Percentiles rank a stretch among this genome's conserved stretches.
These are phyloP conservation scores for Pseudocercospora pini-densiflorae DNA, from an alignment of 2,329 filamentous ascomycete species.

Conservation along the genomic window DNA sequence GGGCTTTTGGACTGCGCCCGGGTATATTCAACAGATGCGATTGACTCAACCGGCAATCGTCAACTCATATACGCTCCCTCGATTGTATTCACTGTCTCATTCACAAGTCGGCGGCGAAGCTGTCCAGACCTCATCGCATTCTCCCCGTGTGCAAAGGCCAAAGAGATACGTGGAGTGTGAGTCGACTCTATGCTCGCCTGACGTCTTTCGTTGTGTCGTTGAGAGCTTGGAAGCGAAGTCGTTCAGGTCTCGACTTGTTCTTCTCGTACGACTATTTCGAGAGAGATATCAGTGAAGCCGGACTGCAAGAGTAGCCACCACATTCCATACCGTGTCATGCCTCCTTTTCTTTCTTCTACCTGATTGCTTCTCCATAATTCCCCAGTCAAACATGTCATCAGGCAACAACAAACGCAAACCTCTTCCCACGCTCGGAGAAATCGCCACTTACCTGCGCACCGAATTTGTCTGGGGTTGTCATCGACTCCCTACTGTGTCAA, in stretches of 20 bases:
- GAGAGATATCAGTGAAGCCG: neutral
- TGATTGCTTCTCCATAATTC: neutral
- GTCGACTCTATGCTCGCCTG: too few species aligned
- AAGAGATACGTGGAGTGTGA: too few species aligned
- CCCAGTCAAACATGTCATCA: neutral
- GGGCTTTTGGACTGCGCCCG: too few species aligned
- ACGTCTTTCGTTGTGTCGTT: neutral
- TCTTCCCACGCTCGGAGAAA: neutral
- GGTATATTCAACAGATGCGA: too few species aligned
- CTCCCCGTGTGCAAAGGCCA: too few species aligned
- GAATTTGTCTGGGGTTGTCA: neutral
- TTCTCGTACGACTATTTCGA: neutral
- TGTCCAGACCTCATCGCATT: too few species aligned
- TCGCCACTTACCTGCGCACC: neutral
- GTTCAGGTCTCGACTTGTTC: neutral
- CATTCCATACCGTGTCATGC: neutral
- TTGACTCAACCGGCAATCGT: too few species aligned
- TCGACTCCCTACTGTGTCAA: neutral
- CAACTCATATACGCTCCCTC: too few species aligned
- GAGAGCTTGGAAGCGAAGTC: neutral
- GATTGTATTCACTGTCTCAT: too few species aligned
- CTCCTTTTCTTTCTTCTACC: neutral
- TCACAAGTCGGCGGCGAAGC: too few species aligned
- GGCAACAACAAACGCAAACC: neutral
- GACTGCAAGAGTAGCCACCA: neutral